Evolutionary conservation across 2,329 filamentous ascomycete species (phyloP), one percentile per base, ranked within the genome.

Genomic region (Microdochium paspali): DNA sequence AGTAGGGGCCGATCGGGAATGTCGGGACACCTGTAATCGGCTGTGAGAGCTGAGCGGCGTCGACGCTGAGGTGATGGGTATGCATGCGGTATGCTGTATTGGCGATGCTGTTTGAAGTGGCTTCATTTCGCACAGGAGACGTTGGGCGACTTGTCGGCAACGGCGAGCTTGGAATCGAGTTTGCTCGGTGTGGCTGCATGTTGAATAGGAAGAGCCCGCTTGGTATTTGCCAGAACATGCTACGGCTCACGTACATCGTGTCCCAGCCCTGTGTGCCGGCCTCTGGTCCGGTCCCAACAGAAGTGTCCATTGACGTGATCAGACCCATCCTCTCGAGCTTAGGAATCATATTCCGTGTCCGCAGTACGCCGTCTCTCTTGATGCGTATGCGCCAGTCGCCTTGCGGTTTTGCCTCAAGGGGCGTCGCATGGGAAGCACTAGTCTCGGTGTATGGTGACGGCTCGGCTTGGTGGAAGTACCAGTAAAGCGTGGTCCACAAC

Each of bases 251-350:
- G 61, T 93, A 96, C 84, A 95, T 90, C 45, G 79, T 71, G 24
- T 74, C 73, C 87, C 87, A 95, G 46, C 77, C 81, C 39, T 82
- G 77, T 10, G 77, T 72, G 30, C 74, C 72, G 44, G 80, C 78
- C 45, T 84, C 77, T 40, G 79, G 63, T 31, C 79, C 76, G 1
- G 76, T 71, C 4, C 88, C 88, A 2, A 93, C 86, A 1, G 79
- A 77, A 0, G 87, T 88, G 57, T 94, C 84, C 47, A 87, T 77
- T 23, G 78, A 85, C 0, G 84, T 74, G 45, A 96, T 82, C 46
- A 97, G 66, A 1, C 90, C 90, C 90, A 96, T 96, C 47, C 90
- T 80, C 70, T 96, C 91, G 42, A 96, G 78, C 71, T 96, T 95
- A 23, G 87, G 87, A 40, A 96, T 77, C 53, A 95, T 70, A 54